Base-by-base conservation (phyloP, 345 rosid species). In the Euphorbia peplus region DNA sequence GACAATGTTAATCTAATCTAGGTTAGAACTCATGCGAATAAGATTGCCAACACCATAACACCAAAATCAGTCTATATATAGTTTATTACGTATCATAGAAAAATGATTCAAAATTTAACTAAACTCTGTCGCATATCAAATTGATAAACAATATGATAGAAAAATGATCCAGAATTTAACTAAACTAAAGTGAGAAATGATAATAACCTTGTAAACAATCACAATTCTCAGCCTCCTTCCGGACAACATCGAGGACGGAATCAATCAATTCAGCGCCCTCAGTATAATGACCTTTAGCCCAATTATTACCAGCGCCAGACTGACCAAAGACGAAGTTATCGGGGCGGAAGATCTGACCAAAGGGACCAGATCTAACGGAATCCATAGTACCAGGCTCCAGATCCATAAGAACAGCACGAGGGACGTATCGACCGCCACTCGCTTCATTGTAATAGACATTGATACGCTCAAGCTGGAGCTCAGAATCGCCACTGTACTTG, bases 311-410 rank as follows among this genome's bases (percentile, higher is more conserved):
- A 14, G 70, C 70, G 2, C 70, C 70, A 48, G 75, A 64, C 26
- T 72, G 70, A 5, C 70, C 70, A 48, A 72, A 72, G 5, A 72
- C 59, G 26, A 71, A 71, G 64, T 71, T 64, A 57, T 71, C 69
- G 16, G 75, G 75, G 21, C 75, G 56, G 41, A 71, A 72, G 30
- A 72, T 58, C 42, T 72, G 75, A 2, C 75, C 75, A 14, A 22
- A 72, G 3, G 75, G 75, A 32, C 75, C 75, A 13, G 75, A 72
- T 72, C 75, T 72, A 55, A 72, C 24, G 3, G 75, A 72, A 54
- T 72, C 70, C 75, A 72, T 72, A 3, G 75, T 72, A 8, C 75
- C 75, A 8, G 75, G 75, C 35, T 72, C 75, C n/a, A 72, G 70
- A 72, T 72, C 75, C 75, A 72, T 65, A 32, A 72, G 75, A n/a